Percentiles rank a stretch among this genome's conserved stretches.
These are phyloP conservation scores for Akebia trifoliata DNA, from an alignment of 164 flowering plant species.

Conservation along the genomic window DNA sequence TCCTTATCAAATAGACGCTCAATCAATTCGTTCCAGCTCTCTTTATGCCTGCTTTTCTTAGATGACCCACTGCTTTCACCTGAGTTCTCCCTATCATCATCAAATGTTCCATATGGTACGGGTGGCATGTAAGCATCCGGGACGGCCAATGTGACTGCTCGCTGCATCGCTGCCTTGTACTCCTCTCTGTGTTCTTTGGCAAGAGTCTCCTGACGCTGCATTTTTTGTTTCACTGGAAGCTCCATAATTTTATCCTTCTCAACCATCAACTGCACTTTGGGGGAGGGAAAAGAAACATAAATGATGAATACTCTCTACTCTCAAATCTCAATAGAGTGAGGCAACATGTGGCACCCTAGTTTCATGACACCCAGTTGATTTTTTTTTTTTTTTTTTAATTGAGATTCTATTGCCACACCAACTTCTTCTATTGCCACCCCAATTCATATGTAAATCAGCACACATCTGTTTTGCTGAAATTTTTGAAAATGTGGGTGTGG, in stretches of 20 bases:
- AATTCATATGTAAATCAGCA: too few relatives aligned
- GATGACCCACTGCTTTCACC: too few relatives aligned
- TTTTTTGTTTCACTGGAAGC: conserved; percentile 69
- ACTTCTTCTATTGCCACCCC: too few relatives aligned
- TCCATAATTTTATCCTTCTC: conserved; percentile 61
- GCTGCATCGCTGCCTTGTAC: conserved; percentile 69
- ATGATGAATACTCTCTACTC: too few relatives aligned
- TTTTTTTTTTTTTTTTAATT: too few relatives aligned
- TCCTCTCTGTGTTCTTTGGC: conserved; percentile 64
- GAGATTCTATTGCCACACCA: too few relatives aligned
- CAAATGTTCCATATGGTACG: conserved; percentile 72
- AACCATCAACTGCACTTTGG: conserved; percentile 59
- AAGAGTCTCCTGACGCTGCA: conserved; percentile 64
- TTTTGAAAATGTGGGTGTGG: too few relatives aligned
- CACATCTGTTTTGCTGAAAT: too few relatives aligned
- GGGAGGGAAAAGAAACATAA: too few relatives aligned
- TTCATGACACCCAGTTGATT: too few relatives aligned
- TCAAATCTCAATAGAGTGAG: too few relatives aligned
- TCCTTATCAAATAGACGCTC: conserved; percentile 67
- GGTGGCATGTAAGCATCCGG: conserved; percentile 70
- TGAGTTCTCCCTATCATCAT: conserved; percentile 26
- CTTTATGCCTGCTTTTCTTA: conserved; percentile 25
- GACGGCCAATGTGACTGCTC: conserved; percentile 62
- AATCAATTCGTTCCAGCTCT: conserved; percentile 70
- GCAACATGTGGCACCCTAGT: too few relatives aligned